phyloP scores from a whole-genome alignment of 192 early-diverging fungal genomes.

The Coemansia sp. region DNA sequence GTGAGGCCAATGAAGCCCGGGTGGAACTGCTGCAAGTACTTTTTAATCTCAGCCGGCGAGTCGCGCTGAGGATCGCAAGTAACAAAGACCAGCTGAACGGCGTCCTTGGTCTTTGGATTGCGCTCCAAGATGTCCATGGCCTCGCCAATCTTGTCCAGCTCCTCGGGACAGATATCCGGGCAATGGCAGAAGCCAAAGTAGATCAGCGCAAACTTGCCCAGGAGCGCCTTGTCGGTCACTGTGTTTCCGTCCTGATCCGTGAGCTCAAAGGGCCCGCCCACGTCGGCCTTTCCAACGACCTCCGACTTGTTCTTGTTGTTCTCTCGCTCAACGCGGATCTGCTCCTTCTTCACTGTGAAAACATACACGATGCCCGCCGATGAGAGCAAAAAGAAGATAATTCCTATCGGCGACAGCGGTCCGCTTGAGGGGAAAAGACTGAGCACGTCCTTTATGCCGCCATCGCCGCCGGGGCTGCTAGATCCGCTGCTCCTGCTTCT shows the following conservation, averaged over 20 bases:
- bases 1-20: slow-evolving; percentile 91
- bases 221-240: slow-evolving; percentile 73
- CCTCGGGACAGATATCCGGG: slow-evolving; percentile 98
- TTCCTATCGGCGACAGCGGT: slow-evolving; percentile 48
- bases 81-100: slow-evolving; percentile 88
- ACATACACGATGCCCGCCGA: slow-evolving; percentile 61
- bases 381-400: slow-evolving; percentile 56
- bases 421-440: slow-evolving; percentile 30
- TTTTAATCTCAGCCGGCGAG: slow-evolving; percentile 71
- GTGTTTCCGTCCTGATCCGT: slow-evolving; percentile 75
- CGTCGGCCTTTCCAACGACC: slow-evolving; percentile 82
- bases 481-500: neutral
- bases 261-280: slow-evolving; percentile 88
- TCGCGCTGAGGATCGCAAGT: slow-evolving; percentile 97
- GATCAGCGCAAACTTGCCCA: slow-evolving; percentile 81
- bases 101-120: slow-evolving; percentile 51
- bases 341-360: slow-evolving; percentile 65
- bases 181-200: slow-evolving; percentile 99
- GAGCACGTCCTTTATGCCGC: slow-evolving; percentile 14
- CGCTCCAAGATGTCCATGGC: slow-evolving; percentile 69
- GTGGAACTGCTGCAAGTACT: slow-evolving; percentile 88
- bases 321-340: slow-evolving; percentile 39
- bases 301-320: slow-evolving; percentile 16
- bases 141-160: slow-evolving; percentile 95
- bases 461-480: neutral